These are phyloP conservation scores for Lactarius vividus DNA, from an alignment of 768 basidiomycete genomes.

Conservation along the genomic window DNA sequence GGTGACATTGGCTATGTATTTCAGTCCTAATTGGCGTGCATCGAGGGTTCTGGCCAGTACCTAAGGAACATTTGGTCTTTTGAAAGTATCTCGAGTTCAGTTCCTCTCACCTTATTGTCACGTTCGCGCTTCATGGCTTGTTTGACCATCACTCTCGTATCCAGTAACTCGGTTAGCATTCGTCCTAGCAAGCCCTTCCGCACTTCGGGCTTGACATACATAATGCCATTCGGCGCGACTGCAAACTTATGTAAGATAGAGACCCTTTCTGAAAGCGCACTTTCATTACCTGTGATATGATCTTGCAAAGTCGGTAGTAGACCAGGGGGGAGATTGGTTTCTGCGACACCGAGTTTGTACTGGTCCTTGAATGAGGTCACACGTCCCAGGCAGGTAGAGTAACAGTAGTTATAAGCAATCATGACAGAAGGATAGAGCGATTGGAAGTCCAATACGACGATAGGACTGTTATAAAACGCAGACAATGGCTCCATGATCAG, in stretches of 20 bases:
- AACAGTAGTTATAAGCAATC: conserved; percentile 98
- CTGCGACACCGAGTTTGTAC: conserved; percentile 83
- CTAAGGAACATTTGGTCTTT: conserved; percentile 39
- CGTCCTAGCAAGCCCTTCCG: conserved; percentile 83
- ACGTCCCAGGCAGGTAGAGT: conserved; percentile 93
- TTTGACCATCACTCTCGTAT: conserved; percentile 98
- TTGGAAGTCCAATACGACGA: conserved; percentile 94
- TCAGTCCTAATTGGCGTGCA: conserved; percentile 89
- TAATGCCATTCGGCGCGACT: conserved; percentile 96
- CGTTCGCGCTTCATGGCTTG: conserved; percentile 86
- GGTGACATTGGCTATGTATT: conserved; percentile 91
- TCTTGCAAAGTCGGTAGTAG: conserved; percentile 67
- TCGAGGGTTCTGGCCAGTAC: conserved; percentile 73
- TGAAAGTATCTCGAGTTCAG: conserved; percentile 12
- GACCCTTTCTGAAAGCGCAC: neutral
- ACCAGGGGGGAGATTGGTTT: conserved; percentile 66
- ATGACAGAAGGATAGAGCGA: conserved; percentile 96
- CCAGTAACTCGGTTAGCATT: conserved; percentile 90
- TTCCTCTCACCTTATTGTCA: conserved; percentile 60
- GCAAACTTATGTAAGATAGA: neutral
- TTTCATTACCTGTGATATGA: conserved; percentile 65
- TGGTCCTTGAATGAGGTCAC: conserved; percentile 81
- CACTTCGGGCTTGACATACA: conserved; percentile 85
- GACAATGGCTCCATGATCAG: conserved; percentile 94
- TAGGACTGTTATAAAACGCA: conserved; percentile 88